Conservation (phyloP, 352 stramenopile species). For the Pythium dissotocum region DNA sequence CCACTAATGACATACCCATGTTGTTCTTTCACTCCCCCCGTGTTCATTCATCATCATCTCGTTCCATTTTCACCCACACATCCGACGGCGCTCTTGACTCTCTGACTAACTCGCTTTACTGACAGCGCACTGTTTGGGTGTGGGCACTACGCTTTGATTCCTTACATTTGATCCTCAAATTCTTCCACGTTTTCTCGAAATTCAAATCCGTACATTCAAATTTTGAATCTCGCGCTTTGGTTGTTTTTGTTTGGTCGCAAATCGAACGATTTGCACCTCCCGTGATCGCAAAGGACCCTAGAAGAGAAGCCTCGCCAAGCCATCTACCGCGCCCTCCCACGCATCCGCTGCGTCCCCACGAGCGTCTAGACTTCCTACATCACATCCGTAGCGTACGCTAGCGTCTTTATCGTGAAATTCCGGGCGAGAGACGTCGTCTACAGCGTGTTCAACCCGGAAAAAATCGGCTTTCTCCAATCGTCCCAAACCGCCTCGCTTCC, state of each 20-base stretch:
- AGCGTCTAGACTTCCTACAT: neutral
- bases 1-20: slow-evolving; percentile 10
- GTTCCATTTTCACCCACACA: neutral
- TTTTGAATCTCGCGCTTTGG: slow-evolving; percentile 35
- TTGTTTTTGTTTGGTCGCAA: slow-evolving; percentile 25
- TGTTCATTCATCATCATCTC: neutral
- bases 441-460: neutral
- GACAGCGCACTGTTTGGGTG: neutral
- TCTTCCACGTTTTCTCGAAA: slow-evolving; percentile 15
- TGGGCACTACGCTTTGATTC: neutral
- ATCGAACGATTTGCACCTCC: slow-evolving; percentile 16
- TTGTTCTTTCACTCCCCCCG: slow-evolving; percentile 6
- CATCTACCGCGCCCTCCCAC: neutral
- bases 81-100: neutral
- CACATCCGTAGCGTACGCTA: neutral
- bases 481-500: neutral
- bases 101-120: neutral
- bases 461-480: neutral
- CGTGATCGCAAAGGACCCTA: neutral
- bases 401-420: slow-evolving; percentile 5
- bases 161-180: neutral
- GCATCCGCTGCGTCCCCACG: neutral
- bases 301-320: neutral
- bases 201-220: slow-evolving; percentile 32
- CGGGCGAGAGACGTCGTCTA: slow-evolving; percentile 1